Conservation (phyloP, 192 early-diverging fungal genomes). For the Chytriomyces confervae region DNA sequence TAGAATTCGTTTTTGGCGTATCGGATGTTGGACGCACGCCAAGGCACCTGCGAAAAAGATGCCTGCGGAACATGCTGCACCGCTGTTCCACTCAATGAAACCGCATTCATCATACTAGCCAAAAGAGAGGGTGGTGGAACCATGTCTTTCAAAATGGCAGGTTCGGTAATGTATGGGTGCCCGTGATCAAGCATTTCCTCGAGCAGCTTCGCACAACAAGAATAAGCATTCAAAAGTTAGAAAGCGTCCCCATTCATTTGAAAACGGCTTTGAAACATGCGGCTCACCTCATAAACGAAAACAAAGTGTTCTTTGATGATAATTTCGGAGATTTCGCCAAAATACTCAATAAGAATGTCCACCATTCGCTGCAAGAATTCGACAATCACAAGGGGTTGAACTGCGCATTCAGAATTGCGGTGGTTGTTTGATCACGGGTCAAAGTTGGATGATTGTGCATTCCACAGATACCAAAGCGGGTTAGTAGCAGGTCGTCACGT, state of each 20-base stretch:
- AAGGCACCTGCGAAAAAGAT: slow-evolving; percentile 76
- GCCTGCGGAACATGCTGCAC: slow-evolving; percentile 63
- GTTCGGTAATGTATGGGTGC: slow-evolving; percentile 85
- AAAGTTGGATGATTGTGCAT: background rate
- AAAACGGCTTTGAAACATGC: slow-evolving; percentile 9
- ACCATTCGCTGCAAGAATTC: slow-evolving; percentile 83
- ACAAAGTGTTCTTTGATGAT: slow-evolving; percentile 93
- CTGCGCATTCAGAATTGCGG: slow-evolving; percentile 43
- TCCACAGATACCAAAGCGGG: background rate
- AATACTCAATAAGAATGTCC: slow-evolving; percentile 82
- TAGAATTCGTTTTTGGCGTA: slow-evolving; percentile 93
- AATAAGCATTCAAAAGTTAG: slow-evolving; percentile 9
- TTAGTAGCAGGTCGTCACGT: background rate
- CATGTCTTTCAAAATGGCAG: slow-evolving; percentile 80
- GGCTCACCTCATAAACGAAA: slow-evolving; percentile 78
- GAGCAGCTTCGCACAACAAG: slow-evolving; percentile 62
- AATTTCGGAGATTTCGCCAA: slow-evolving; percentile 79
- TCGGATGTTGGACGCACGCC: slow-evolving; percentile 85
- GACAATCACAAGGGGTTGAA: slow-evolving; percentile 81
- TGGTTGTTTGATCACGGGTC: background rate
- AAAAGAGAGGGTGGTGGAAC: slow-evolving; percentile 88
- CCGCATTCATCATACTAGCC: slow-evolving; percentile 83
- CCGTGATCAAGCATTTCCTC: slow-evolving; percentile 96
- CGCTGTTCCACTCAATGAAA: slow-evolving; percentile 76
- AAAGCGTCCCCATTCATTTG: background rate